phyloP scores from a whole-genome alignment of 164 flowering plant species.

The Pachysandra terminalis region DNA sequence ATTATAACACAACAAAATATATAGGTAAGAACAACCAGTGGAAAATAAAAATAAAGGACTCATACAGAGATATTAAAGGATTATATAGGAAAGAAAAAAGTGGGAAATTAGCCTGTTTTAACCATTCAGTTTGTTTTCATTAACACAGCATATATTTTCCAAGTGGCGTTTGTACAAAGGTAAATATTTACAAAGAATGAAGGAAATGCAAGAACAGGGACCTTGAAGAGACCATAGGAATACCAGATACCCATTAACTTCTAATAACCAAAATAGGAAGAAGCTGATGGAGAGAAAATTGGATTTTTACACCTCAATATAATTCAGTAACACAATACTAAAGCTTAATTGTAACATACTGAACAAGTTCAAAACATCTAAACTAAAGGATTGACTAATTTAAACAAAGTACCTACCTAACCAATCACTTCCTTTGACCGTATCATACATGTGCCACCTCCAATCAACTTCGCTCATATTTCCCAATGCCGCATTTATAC shows the following conservation, averaged over 20 bases:
- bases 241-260: neutral
- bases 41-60: neutral
- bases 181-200: neutral
- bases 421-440: slow-evolving; percentile 99
- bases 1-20: slow-evolving; percentile 3
- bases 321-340: neutral
- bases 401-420: slow-evolving; percentile 41
- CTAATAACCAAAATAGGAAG: neutral
- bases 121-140: neutral
- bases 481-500: slow-evolving; percentile 97
- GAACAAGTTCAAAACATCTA: neutral
- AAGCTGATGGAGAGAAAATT: too few species aligned
- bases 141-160: too few species aligned
- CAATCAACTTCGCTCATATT: slow-evolving; percentile 99
- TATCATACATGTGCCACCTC: slow-evolving; percentile 99
- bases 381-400: neutral
- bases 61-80: neutral
- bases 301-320: neutral
- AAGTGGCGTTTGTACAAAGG: too few species aligned
- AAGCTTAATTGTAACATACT: neutral
- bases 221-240: neutral
- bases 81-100: too few species aligned
- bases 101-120: neutral
- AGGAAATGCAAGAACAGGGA: neutral
- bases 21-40: neutral